A percentile compares a stretch with the other conserved stretches of the same genome.
Evolutionary conservation across 2,329 filamentous ascomycete genomes (phyloP).

Genomic region (Hypoxylon rubiginosum): DNA sequence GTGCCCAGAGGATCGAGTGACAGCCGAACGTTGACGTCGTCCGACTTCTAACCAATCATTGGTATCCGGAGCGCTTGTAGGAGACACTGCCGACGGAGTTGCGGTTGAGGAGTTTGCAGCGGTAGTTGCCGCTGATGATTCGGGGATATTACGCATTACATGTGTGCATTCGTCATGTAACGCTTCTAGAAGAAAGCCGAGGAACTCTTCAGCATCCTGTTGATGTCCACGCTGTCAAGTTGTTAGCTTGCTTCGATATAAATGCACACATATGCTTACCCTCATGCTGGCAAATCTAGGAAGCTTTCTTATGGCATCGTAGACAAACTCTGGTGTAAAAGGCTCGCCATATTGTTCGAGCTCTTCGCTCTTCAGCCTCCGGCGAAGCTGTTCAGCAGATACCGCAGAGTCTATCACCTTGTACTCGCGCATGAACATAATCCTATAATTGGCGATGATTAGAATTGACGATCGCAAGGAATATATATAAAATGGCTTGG

Average conservation of each 20-base stretch:
- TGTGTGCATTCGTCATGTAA: constrained; percentile 92
- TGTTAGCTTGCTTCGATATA: constrained; percentile 37
- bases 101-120: constrained; percentile 53
- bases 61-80: constrained; percentile 58
- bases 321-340: constrained; percentile 94
- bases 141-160: constrained; percentile 72
- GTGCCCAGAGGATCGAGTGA: constrained; percentile 87
- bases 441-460: constrained; percentile 66
- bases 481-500: not conserved
- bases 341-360: constrained; percentile 91
- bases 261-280: constrained; percentile 63
- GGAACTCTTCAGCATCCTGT: constrained; percentile 97
- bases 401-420: constrained; percentile 84
- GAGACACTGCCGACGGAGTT: constrained; percentile 55
- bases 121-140: constrained; percentile 44
- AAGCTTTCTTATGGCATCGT: constrained; percentile 88
- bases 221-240: constrained; percentile 83
- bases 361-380: constrained; percentile 83
- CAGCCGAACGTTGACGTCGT: constrained; percentile 86
- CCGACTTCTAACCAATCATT: constrained; percentile 96
- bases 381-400: constrained; percentile 79
- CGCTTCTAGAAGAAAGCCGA: constrained; percentile 91
- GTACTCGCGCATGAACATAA: constrained; percentile 96
- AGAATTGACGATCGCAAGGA: not conserved
- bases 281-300: constrained; percentile 93